These are phyloP conservation scores for Paraglomus brasilianum DNA, from an alignment of 192 early-diverging fungal species.

Conservation along the genomic window DNA sequence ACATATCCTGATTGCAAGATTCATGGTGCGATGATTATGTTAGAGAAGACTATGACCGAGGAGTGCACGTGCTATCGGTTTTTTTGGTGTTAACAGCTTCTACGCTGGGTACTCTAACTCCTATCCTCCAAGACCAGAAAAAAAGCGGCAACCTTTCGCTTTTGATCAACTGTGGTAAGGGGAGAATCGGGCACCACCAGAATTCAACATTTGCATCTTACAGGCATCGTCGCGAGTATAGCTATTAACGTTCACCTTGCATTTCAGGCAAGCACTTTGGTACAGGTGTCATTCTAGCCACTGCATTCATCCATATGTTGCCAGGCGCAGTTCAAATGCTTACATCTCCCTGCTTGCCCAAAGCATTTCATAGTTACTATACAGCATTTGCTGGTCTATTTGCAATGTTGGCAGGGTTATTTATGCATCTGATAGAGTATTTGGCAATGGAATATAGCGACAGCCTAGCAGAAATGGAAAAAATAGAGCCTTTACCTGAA, in stretches of 20 bases:
- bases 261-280: conserved; percentile 39
- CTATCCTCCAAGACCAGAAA: conserved; percentile 41
- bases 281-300: conserved; percentile 67
- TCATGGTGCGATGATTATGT: neutral
- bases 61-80: conserved; percentile 49
- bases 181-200: conserved; percentile 10
- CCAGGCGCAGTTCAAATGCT: conserved; percentile 56
- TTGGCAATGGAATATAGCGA: conserved; percentile 39
- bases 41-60: conserved; percentile 6
- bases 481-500: conserved; percentile 1
- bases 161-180: neutral
- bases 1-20: too few species aligned
- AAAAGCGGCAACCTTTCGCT: neutral
- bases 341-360: conserved; percentile 56
- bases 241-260: neutral
- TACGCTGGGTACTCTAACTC: conserved; percentile 49
- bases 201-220: neutral
- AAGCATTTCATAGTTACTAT: conserved; percentile 42
- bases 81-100: conserved; percentile 55
- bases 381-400: conserved; percentile 54
- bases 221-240: neutral
- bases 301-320: conserved; percentile 74
- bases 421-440: conserved; percentile 67
- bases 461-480: neutral
- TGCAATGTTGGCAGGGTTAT: conserved; percentile 62